Evolutionary conservation across 345 rosid genomes (phyloP).

Genomic region (Rhodamnia argentea): DNA sequence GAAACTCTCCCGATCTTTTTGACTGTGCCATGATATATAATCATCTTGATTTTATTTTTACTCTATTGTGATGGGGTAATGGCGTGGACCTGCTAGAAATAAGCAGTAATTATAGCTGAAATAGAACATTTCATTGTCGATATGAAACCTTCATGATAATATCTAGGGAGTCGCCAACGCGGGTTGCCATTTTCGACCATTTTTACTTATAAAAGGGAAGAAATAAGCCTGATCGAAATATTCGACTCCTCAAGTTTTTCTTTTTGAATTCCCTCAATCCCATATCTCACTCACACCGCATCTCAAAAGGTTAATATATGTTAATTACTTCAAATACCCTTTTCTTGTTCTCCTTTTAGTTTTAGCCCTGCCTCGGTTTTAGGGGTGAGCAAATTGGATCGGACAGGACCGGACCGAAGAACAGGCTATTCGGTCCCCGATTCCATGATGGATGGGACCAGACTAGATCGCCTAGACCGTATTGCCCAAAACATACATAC

Average conservation of each 20-base stretch:
- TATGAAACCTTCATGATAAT: too few species aligned
- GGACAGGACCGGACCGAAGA: accelerated
- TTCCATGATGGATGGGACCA: too few species aligned
- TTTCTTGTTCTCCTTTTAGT: background rate
- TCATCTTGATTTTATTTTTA: background rate
- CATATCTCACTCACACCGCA: background rate
- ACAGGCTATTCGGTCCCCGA: too few species aligned
- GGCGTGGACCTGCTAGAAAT: background rate
- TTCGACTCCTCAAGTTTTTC: too few species aligned
- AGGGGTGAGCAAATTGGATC: too few species aligned
- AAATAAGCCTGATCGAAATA: too few species aligned
- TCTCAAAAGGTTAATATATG: background rate
- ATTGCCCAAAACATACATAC: too few species aligned
- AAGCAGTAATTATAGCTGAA: background rate
- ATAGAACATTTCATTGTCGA: background rate
- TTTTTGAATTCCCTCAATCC: background rate
- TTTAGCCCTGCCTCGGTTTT: background rate
- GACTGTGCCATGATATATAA: background rate
- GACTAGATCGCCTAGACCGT: too few species aligned
- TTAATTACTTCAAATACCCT: background rate
- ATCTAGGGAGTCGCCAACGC: too few species aligned
- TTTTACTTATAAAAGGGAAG: too few species aligned
- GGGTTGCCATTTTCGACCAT: too few species aligned
- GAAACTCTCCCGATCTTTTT: background rate
- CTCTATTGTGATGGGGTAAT: background rate